Evolutionary conservation across 495 filamentous ascomycete species (phyloP), one percentile per base, ranked within the genome.

Genomic region (Echria macrotheca): DNA sequence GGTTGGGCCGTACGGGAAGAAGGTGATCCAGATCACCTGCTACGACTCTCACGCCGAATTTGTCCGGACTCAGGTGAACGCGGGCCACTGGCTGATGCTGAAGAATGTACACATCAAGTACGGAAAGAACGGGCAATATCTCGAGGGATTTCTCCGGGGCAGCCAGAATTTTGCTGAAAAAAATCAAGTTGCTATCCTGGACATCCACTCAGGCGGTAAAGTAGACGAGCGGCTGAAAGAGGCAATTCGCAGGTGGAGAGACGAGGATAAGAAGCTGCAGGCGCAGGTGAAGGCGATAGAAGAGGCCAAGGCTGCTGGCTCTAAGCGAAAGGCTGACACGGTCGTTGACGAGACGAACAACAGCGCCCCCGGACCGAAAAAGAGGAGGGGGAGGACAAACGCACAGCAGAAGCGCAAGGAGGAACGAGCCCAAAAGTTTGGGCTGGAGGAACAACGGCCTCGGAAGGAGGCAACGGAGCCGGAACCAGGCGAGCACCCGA

Each of bases 1-100:
- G 88, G 70, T 73, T 1, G 91, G 91, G 0, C 91, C 91, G 0
- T 84, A 74, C 50, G 91, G 90, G 18, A 81, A 84, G 59, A 69
- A 82, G 60, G 80, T 82, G 3, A 67, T 98, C 15, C 82, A 83
- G 50, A 64, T 96, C 23, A 84, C 83, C 5, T 69, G 87, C 10
- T 95, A 75, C 66, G 79, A 83, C 38, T 76, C 78, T 0, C 87
- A 96, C 63, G 80, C 84, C 2, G 43, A 51, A 5, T 80, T 68
- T 56, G 73, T 80, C 10, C 71, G 70, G n/a, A 53, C 68, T 1
- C 61, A 81, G 7, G 67, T 94, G 28, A 68, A 73, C 2, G 68
- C 72, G 26, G 78, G 77, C 2, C 64, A 80, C 18, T 80, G 87
- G 67, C 67, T 95, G 10, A 58, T 62, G 1, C 61, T 98, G 7